phyloP scores from a whole-genome alignment of 2,329 filamentous ascomycete species.

The Byssoonygena ceratinophila region DNA sequence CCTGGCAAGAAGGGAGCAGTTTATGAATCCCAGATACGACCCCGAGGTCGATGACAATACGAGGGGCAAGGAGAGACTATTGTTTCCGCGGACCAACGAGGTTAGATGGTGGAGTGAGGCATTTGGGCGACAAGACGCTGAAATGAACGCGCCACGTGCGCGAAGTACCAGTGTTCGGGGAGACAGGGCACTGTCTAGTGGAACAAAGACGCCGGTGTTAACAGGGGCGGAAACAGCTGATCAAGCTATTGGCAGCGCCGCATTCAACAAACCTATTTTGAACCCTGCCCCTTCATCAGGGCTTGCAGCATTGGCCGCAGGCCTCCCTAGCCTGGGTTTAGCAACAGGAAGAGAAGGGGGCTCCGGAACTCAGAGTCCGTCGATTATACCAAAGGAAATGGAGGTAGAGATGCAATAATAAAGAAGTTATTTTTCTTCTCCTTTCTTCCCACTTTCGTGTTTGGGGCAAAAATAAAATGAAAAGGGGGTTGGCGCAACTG shows the following conservation, averaged over 20 bases:
- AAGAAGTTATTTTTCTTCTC: background rate
- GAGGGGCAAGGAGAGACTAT: constrained; percentile 67
- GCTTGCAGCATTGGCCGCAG: constrained; percentile 37
- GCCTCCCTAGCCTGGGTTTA: constrained; percentile 38
- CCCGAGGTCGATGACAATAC: constrained; percentile 63
- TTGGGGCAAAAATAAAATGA: background rate
- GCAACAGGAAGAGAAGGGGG: constrained; percentile 25
- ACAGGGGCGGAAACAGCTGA: constrained; percentile 51
- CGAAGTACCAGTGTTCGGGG: constrained; percentile 40
- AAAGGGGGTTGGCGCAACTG: too few relatives aligned
- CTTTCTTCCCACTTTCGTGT: background rate
- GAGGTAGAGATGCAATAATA: constrained; percentile 44
- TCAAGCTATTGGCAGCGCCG: constrained; percentile 41
- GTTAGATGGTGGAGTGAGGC: constrained; percentile 89
- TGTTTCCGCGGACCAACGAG: constrained; percentile 66
- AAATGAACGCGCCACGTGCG: constrained; percentile 72
- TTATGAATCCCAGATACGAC: constrained; percentile 72
- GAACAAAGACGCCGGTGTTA: constrained; percentile 44
- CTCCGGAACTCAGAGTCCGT: constrained; percentile 17
- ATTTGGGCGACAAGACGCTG: constrained; percentile 75
- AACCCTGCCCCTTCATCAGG: constrained; percentile 25
- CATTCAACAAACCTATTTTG: constrained; percentile 23
- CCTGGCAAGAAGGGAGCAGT: constrained; percentile 66
- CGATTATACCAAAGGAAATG: constrained; percentile 28
- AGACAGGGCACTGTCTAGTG: constrained; percentile 22